Evolutionary conservation across 1,284 basidiomycete species (phyloP).

Genomic region (Malassezia brasiliensis): DNA sequence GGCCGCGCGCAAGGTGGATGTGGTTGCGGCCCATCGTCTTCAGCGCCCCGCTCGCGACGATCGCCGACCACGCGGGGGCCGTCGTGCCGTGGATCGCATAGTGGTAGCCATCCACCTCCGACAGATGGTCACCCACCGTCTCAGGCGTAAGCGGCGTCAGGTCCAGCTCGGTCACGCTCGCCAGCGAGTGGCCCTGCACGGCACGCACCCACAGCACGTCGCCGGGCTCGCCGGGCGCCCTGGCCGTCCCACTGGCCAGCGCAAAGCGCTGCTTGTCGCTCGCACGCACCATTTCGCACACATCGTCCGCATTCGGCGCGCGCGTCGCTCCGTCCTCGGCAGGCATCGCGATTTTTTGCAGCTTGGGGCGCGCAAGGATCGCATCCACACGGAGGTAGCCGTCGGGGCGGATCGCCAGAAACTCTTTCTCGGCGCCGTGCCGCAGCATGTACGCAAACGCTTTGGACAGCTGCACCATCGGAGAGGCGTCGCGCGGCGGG

Average conservation of each 20-base stretch:
- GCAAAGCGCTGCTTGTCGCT: slow-evolving; percentile 46
- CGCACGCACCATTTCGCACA: slow-evolving; percentile 22
- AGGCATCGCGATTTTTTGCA: slow-evolving; percentile 31
- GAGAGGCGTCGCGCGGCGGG: slow-evolving; percentile 9
- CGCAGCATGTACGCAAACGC: slow-evolving; percentile 72
- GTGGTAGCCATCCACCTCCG: neutral
- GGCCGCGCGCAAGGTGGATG: slow-evolving; percentile 69
- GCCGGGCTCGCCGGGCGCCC: slow-evolving; percentile 1
- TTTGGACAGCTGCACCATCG: slow-evolving; percentile 56
- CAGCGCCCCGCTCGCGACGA: slow-evolving; percentile 55
- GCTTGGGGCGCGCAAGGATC: slow-evolving; percentile 24
- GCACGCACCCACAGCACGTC: slow-evolving; percentile 55
- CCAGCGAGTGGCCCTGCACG: slow-evolving; percentile 81
- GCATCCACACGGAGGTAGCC: slow-evolving; percentile 68
- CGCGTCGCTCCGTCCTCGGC: slow-evolving; percentile 1
- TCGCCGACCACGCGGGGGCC: slow-evolving; percentile 51
- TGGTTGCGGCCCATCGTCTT: slow-evolving; percentile 79
- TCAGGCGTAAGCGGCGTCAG: slow-evolving; percentile 20
- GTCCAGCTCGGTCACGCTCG: slow-evolving; percentile 21
- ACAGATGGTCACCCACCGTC: slow-evolving; percentile 19
- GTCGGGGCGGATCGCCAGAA: slow-evolving; percentile 63
- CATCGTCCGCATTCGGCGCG: slow-evolving; percentile 26
- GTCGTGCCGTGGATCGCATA: slow-evolving; percentile 38
- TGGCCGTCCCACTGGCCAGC: slow-evolving; percentile 26
- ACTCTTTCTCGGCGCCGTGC: slow-evolving; percentile 69